Percentiles rank a stretch among this genome's conserved stretches.
Conservation (phyloP, 2,329 filamentous ascomycete species). For the Fusarium torreyae region DNA sequence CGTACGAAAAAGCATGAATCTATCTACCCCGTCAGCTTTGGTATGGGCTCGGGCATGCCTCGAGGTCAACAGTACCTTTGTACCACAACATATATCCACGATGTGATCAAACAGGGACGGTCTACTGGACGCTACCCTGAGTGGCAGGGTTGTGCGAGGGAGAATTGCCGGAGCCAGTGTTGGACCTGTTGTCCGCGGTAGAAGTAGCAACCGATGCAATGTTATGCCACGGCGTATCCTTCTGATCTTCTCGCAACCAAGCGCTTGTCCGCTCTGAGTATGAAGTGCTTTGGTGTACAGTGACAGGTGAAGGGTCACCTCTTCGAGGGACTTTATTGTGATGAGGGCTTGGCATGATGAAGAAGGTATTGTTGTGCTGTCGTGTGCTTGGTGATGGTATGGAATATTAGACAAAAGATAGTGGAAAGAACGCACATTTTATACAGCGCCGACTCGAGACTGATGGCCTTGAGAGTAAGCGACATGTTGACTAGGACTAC, state of each 20-base stretch:
- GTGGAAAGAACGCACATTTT: too few relatives aligned
- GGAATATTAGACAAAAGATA: too few relatives aligned
- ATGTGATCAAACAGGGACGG: too few relatives aligned
- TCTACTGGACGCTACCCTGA: constrained; percentile 12
- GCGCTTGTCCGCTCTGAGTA: not conserved
- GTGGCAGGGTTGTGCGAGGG: not conserved
- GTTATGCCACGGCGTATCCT: constrained; percentile 20
- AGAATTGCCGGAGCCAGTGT: fast-evolving
- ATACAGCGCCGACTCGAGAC: too few relatives aligned
- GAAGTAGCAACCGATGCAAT: not conserved
- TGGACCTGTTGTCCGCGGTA: not conserved
- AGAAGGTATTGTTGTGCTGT: not conserved
- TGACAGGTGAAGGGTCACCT: fast-evolving
- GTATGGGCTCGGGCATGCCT: fast-evolving
- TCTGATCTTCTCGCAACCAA: constrained; percentile 18
- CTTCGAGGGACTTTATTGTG: fast-evolving
- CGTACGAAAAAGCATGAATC: not conserved
- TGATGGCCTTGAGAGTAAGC: too few relatives aligned
- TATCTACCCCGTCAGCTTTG: not conserved
- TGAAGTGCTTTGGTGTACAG: not conserved
- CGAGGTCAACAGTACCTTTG: fast-evolving
- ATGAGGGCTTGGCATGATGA: not conserved
- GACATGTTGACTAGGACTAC: too few relatives aligned
- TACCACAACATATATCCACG: fast-evolving
- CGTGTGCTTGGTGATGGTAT: not conserved